Conservation (phyloP, 345 rosid genomes). For the Rhodamnia argentea region DNA sequence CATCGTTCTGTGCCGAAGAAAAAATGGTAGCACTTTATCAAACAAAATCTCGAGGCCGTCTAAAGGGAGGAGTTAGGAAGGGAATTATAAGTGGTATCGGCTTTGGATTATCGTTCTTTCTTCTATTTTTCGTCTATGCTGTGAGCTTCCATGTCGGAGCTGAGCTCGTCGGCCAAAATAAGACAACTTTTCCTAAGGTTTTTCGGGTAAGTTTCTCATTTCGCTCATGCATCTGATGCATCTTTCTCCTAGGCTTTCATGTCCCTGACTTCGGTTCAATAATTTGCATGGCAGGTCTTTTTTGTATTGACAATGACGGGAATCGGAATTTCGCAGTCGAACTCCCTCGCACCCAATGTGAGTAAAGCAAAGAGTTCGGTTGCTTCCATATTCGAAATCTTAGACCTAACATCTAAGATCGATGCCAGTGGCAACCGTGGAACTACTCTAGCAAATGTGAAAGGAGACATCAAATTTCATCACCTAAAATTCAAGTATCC, state of each 20-base stretch:
- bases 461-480: constrained; percentile 16
- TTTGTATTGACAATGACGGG: constrained; percentile 21
- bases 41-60: constrained; percentile 22
- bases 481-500: constrained; percentile 26
- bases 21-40: constrained; percentile 15
- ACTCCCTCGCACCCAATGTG: constrained; percentile 15
- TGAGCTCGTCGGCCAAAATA: constrained; percentile 9
- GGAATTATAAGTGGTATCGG: constrained; percentile 17
- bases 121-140: constrained; percentile 8
- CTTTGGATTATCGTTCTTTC: constrained; percentile 20
- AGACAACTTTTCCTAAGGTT: constrained; percentile 18
- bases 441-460: constrained; percentile 4
- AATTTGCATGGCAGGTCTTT: constrained; percentile 15
- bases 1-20: constrained; percentile 29
- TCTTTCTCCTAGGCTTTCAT: background rate
- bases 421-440: constrained; percentile 14
- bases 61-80: constrained; percentile 11
- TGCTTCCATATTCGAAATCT: constrained; percentile 22
- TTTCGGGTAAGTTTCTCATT: constrained; percentile 14
- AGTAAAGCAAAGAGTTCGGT: constrained; percentile 14
- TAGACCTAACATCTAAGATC: constrained; percentile 17
- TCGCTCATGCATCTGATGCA: background rate
- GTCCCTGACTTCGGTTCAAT: background rate
- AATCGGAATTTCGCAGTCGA: constrained; percentile 19
- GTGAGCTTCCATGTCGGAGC: constrained; percentile 20